These are phyloP conservation scores for Aspergillus indologenus DNA, from an alignment of 495 filamentous ascomycete species.

Conservation along the genomic window DNA sequence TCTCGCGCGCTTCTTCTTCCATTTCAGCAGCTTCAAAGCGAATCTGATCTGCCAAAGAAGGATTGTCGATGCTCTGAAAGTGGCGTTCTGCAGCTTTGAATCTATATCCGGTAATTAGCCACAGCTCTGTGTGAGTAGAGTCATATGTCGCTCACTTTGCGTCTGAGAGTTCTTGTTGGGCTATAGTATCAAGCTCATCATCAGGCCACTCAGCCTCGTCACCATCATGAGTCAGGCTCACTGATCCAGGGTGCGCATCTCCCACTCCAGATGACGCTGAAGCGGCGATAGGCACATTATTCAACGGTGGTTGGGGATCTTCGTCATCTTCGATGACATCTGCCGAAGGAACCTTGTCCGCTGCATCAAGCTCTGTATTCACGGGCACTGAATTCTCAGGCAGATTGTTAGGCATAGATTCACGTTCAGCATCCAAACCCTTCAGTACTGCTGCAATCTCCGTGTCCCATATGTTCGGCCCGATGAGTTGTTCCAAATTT, in stretches of 20 bases:
- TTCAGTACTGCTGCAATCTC: no score
- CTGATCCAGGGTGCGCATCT: background rate
- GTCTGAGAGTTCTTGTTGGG: background rate
- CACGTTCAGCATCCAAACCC: no score
- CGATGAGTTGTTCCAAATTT: no score
- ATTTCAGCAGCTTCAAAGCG: background rate
- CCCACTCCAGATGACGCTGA: background rate
- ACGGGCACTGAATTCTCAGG: no score
- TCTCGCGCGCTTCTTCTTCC: background rate
- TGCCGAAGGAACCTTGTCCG: background rate
- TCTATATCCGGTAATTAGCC: background rate
- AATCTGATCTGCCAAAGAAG: background rate
- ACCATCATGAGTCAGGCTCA: background rate
- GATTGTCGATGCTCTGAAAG: background rate
- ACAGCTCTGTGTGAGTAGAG: no score
- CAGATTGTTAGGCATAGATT: no score
- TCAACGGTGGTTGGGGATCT: background rate
- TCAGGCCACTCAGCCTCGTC: background rate
- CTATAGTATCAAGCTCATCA: background rate
- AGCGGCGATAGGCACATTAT: background rate
- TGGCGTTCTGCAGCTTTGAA: background rate
- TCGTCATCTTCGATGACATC: background rate
- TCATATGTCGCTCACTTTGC: background rate
- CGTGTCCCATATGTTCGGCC: no score
- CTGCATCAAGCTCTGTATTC: background rate